Evolutionary conservation across 106 monocot genomes (phyloP).

Genomic region (Alisma plantagoaquatica): DNA sequence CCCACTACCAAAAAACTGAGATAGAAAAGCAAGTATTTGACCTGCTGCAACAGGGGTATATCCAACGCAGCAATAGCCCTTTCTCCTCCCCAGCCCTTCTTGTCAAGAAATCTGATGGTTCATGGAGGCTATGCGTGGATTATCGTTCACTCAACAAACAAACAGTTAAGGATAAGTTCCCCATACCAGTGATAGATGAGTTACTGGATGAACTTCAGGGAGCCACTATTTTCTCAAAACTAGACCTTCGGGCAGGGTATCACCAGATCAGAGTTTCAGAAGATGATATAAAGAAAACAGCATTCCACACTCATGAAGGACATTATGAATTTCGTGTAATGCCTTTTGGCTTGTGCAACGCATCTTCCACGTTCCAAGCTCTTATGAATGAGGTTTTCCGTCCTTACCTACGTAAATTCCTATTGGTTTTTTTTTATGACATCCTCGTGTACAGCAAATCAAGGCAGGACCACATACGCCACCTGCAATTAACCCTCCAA

Average conservation of each 20-base stretch:
- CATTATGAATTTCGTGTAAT: slow-evolving; percentile 7
- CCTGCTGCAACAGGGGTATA: too few relatives aligned
- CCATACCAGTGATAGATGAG: too few relatives aligned
- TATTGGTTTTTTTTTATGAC: slow-evolving; percentile 4
- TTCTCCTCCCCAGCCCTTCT: too few relatives aligned
- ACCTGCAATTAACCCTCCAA: background rate
- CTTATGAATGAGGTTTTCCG: background rate
- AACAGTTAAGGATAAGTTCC: too few relatives aligned
- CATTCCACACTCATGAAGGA: slow-evolving; percentile 3
- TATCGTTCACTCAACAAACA: too few relatives aligned
- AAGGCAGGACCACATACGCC: too few relatives aligned
- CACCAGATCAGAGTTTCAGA: background rate
- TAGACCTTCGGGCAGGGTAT: slow-evolving; percentile 3
- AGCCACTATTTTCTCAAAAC: background rate
- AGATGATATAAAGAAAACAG: background rate
- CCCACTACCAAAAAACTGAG: too few relatives aligned
- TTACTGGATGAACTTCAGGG: slow-evolving; percentile 3
- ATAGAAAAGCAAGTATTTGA: too few relatives aligned
- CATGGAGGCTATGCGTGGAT: too few relatives aligned
- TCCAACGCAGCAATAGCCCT: too few relatives aligned
- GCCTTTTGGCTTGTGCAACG: slow-evolving; percentile 1
- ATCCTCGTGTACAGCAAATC: too few relatives aligned
- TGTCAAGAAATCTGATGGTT: too few relatives aligned
- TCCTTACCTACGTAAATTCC: background rate
- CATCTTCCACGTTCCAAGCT: background rate